phyloP scores from a whole-genome alignment of 176 grass and related monocot genomes.

The Triticum turgidum region DNA sequence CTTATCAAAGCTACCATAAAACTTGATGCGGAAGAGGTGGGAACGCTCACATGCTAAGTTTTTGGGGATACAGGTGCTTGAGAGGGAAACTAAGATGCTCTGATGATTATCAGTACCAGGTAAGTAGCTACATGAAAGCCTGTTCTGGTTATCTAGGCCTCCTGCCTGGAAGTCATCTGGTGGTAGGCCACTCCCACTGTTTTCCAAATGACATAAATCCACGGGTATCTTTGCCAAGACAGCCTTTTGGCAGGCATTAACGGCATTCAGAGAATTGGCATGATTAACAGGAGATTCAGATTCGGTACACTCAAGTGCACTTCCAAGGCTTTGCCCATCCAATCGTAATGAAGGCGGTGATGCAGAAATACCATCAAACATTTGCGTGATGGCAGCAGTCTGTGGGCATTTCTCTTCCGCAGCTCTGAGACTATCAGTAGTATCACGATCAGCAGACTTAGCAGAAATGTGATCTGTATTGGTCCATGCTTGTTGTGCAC shows the following conservation, averaged over 20 bases:
- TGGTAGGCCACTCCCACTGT: constrained; percentile 5
- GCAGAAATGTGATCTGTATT: constrained; percentile 10
- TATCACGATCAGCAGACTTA: constrained; percentile 19
- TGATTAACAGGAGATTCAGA: constrained; percentile 16
- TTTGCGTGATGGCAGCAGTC: constrained; percentile 27
- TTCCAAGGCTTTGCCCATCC: constrained; percentile 5
- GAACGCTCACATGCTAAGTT: constrained; percentile 55
- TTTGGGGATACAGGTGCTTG: constrained; percentile 73
- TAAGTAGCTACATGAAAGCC: constrained; percentile 51
- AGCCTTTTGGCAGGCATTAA: constrained; percentile 14
- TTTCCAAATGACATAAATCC: constrained; percentile 7
- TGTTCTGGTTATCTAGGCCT: constrained; percentile 30
- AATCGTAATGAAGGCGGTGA: constrained; percentile 32
- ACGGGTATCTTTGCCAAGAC: constrained; percentile 6
- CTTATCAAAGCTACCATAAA: constrained; percentile 93
- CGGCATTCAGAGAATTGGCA: constrained; percentile 13
- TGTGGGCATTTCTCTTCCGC: constrained; percentile 26
- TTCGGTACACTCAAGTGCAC: constrained; percentile 13
- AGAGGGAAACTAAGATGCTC: constrained; percentile 82
- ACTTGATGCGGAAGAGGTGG: constrained; percentile 77
- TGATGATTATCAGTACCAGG: constrained; percentile 58
- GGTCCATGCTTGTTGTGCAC: constrained; percentile 9
- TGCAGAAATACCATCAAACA: constrained; percentile 27
- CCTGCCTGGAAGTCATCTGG: constrained; percentile 34
- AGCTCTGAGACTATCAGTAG: constrained; percentile 8